Conservation (phyloP, 805 yeast genomes). For the Starmerella cellae region DNA sequence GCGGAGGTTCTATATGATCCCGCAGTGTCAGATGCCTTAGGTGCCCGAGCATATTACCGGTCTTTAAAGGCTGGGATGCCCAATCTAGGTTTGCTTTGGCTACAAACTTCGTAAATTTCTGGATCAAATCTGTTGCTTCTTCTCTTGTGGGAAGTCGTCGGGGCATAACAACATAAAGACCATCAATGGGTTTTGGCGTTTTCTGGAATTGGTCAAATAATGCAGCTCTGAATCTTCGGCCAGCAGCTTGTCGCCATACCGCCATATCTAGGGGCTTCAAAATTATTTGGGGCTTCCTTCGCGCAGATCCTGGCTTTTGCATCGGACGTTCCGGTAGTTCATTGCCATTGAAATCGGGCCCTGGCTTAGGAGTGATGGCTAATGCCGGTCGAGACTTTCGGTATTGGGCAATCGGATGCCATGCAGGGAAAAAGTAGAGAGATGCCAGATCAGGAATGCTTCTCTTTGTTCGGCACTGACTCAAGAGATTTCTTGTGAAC, state of each 20-base stretch:
- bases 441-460: neutral
- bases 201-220: conserved; percentile 8
- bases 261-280: conserved; percentile 18
- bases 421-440: conserved; percentile 18
- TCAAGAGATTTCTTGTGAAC: conserved; percentile 2
- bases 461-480: conserved; percentile 1
- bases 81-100: neutral
- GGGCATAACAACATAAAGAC: conserved; percentile 15
- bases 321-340: neutral
- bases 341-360: conserved; percentile 15
- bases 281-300: neutral
- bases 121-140: conserved; percentile 1
- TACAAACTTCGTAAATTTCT: neutral
- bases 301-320: neutral
- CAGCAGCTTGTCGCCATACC: conserved; percentile 16
- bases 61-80: neutral
- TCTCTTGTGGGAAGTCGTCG: conserved; percentile 7
- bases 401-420: conserved; percentile 20
- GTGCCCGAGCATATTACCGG: neutral
- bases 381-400: conserved; percentile 20
- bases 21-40: neutral
- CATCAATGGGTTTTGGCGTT: conserved; percentile 7
- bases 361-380: conserved; percentile 7
- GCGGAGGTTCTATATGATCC: neutral
- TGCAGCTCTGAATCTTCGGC: conserved; percentile 10